A percentile compares a stretch with the other conserved stretches of the same genome.
phyloP scores from a whole-genome alignment of 1,139 yeast genomes.

The Magnusiomyces magnusii region DNA sequence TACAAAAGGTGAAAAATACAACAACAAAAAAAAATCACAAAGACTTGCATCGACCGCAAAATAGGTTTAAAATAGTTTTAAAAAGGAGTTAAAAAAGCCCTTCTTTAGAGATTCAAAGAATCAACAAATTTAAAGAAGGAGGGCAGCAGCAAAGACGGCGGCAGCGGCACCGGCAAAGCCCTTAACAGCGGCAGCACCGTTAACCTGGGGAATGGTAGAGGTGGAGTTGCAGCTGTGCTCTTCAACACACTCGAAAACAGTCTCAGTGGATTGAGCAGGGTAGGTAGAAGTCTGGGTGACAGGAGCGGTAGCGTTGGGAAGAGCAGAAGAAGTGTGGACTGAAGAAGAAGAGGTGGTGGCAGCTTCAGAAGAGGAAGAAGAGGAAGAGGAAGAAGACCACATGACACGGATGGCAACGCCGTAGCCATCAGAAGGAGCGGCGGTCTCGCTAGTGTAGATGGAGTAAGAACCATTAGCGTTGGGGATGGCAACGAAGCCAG shows the following conservation, averaged over 20 bases:
- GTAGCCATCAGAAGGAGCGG: background rate
- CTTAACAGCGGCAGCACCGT: constrained; percentile 15
- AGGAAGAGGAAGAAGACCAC: background rate
- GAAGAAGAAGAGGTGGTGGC: constrained; percentile 3
- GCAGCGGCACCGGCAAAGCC: constrained; percentile 21
- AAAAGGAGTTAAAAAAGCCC: no score
- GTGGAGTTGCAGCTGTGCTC: constrained; percentile 14
- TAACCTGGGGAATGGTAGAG: constrained; percentile 10
- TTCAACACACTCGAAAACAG: constrained; percentile 21
- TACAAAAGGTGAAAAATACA: no score
- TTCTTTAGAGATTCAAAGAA: no score
- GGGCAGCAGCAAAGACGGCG: constrained; percentile 6
- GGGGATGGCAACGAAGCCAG: background rate
- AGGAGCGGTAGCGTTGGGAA: constrained; percentile 50
- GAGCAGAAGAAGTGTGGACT: background rate
- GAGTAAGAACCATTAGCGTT: background rate
- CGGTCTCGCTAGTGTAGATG: background rate
- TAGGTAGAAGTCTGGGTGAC: constrained; percentile 30
- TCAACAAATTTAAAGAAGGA: constrained; percentile 1
- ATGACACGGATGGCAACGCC: background rate
- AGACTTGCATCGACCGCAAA: no score
- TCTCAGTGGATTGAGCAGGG: constrained; percentile 15
- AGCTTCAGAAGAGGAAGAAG: background rate
- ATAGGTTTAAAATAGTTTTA: background rate
- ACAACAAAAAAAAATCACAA: no score